A percentile compares a stretch with the other conserved stretches of the same genome.
Evolutionary conservation across 305 asterid genomes (phyloP).

Genomic region (Withania somnifera): DNA sequence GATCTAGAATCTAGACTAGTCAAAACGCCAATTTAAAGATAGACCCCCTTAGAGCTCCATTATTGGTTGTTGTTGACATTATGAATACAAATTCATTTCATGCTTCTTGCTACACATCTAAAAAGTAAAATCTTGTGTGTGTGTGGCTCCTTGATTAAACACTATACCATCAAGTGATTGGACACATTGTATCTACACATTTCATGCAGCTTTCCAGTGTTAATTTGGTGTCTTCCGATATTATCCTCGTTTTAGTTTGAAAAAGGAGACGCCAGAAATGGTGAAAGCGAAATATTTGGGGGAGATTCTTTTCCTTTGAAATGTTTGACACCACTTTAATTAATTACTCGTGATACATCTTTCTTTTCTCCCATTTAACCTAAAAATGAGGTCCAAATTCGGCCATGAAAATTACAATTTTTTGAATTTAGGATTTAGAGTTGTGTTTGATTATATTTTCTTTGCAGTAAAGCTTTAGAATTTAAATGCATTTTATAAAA

Average conservation of each 20-base stretch:
- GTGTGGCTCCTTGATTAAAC: slow-evolving; percentile 5
- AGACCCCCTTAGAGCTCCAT: slow-evolving; percentile 1
- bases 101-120: background rate
- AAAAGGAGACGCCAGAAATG: background rate
- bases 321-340: background rate
- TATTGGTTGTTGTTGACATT: background rate
- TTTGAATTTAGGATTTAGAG: too few relatives aligned
- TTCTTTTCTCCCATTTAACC: background rate
- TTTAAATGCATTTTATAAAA: too few relatives aligned
- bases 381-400: background rate
- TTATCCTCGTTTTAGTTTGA: background rate
- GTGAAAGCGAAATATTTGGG: background rate
- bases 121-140: background rate
- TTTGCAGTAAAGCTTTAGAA: too few relatives aligned
- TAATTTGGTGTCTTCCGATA: background rate
- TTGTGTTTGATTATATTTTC: too few relatives aligned
- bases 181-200: background rate
- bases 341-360: background rate
- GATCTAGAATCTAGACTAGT: too few relatives aligned
- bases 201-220: background rate
- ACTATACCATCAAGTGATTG: background rate
- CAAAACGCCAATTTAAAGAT: background rate
- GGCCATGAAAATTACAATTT: too few relatives aligned
- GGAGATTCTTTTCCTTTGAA: background rate
- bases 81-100: background rate